These are phyloP conservation scores for Castanospermum australe DNA, from an alignment of 306 rosid genomes.

Conservation along the genomic window DNA sequence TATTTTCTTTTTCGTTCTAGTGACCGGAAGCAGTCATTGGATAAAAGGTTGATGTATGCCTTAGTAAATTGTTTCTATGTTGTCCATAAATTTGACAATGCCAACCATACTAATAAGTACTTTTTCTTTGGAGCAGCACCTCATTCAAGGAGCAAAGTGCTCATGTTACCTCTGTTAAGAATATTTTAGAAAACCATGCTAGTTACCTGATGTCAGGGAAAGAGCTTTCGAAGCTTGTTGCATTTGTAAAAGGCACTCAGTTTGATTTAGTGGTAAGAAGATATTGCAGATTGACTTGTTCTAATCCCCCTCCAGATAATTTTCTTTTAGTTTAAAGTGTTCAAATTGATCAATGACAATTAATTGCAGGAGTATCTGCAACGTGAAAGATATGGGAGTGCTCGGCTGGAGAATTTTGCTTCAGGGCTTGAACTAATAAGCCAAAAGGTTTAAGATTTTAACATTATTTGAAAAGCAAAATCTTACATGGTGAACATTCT, in stretches of 20 bases:
- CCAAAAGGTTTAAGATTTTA: conserved; percentile 59
- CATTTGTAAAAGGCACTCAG: conserved; percentile 96
- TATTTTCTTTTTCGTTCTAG: conserved; percentile 82
- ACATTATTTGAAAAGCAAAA: conserved; percentile 22
- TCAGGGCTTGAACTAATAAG: conserved; percentile 90
- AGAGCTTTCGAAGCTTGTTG: conserved; percentile 96
- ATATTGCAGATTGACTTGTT: conserved; percentile 21
- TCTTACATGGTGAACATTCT: neutral
- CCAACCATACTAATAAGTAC: conserved; percentile 23
- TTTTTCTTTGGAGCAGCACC: conserved; percentile 48
- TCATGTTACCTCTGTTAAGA: conserved; percentile 82
- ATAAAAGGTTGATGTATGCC: conserved; percentile 57
- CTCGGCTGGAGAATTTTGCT: conserved; percentile 87
- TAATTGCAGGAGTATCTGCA: conserved; percentile 83
- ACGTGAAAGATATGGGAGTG: conserved; percentile 89
- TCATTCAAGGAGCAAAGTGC: conserved; percentile 92
- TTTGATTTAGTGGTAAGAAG: conserved; percentile 91
- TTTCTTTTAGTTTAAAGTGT: conserved; percentile 16
- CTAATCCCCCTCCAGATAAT: neutral
- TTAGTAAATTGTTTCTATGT: conserved; percentile 14
- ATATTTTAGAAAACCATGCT: conserved; percentile 91
- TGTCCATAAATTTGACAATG: neutral
- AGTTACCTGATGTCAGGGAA: conserved; percentile 92
- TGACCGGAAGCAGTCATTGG: conserved; percentile 63
- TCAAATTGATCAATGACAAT: conserved; percentile 24